These are phyloP conservation scores for Botryotinia globosa DNA, from an alignment of 2,329 filamentous ascomycete genomes.

Conservation along the genomic window DNA sequence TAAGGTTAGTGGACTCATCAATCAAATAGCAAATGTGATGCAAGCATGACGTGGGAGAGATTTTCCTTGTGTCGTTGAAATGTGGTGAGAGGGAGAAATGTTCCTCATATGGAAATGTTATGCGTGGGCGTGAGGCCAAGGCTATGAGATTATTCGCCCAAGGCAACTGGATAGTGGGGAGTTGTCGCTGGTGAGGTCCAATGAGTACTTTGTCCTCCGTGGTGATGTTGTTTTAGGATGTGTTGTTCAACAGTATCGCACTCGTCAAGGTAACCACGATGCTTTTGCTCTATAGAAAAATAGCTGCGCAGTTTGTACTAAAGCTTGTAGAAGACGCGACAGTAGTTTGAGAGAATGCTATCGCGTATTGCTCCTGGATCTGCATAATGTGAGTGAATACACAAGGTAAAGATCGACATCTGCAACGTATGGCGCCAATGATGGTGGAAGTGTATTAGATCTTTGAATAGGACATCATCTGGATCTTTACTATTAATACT, in stretches of 20 bases:
- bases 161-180: background rate
- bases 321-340: background rate
- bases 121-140: background rate
- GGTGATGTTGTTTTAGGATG: background rate
- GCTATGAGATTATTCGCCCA: background rate
- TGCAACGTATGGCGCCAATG: background rate
- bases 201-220: background rate
- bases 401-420: background rate
- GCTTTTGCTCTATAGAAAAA: background rate
- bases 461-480: background rate
- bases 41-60: conserved; percentile 12
- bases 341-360: background rate
- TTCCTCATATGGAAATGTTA: conserved; percentile 17
- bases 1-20: conserved; percentile 13
- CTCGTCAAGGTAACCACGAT: background rate
- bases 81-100: conserved; percentile 16
- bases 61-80: background rate
- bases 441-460: background rate
- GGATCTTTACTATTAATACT: background rate
- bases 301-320: background rate
- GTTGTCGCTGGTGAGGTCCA: background rate
- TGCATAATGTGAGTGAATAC: background rate
- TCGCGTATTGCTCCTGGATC: background rate
- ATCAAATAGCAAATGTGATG: conserved; percentile 19
- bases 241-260: background rate